phyloP scores from a whole-genome alignment of 2,329 filamentous ascomycete genomes.

The Fonsecaea nubica region DNA sequence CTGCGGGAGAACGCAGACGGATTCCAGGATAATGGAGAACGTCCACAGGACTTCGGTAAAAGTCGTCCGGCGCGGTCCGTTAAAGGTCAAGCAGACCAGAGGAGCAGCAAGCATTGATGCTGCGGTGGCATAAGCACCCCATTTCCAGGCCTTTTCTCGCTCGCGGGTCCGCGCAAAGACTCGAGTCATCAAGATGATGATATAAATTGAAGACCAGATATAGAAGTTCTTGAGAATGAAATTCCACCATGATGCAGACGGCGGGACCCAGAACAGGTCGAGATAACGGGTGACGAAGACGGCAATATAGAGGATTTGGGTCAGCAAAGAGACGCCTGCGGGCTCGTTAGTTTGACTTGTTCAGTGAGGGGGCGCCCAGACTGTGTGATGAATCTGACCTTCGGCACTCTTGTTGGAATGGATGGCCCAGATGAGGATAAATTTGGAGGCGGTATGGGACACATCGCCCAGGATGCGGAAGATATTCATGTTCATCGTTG shows the following conservation, averaged over 20 bases:
- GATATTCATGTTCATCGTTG: constrained; percentile 53
- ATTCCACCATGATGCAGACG: constrained; percentile 66
- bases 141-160: constrained; percentile 90
- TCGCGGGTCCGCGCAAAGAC: constrained; percentile 87
- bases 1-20: constrained; percentile 87
- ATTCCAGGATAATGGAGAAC: constrained; percentile 91
- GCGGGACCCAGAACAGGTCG: constrained; percentile 68
- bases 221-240: constrained; percentile 89
- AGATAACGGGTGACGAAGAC: constrained; percentile 90
- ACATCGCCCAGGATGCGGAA: constrained; percentile 84
- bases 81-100: constrained; percentile 73
- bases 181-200: constrained; percentile 84
- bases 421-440: constrained; percentile 88
- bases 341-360: constrained; percentile 5
- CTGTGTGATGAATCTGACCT: constrained; percentile 57
- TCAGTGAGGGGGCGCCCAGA: not conserved
- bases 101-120: constrained; percentile 73
- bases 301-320: constrained; percentile 79
- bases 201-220: constrained; percentile 81
- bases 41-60: constrained; percentile 73
- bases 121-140: constrained; percentile 72
- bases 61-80: constrained; percentile 53
- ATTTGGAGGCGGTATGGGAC: constrained; percentile 84
- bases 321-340: constrained; percentile 85
- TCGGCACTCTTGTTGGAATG: constrained; percentile 87